A percentile compares a stretch with the other conserved stretches of the same genome.
These are phyloP conservation scores for Syzygium aromaticum DNA, from an alignment of 345 rosid genomes.

Conservation along the genomic window DNA sequence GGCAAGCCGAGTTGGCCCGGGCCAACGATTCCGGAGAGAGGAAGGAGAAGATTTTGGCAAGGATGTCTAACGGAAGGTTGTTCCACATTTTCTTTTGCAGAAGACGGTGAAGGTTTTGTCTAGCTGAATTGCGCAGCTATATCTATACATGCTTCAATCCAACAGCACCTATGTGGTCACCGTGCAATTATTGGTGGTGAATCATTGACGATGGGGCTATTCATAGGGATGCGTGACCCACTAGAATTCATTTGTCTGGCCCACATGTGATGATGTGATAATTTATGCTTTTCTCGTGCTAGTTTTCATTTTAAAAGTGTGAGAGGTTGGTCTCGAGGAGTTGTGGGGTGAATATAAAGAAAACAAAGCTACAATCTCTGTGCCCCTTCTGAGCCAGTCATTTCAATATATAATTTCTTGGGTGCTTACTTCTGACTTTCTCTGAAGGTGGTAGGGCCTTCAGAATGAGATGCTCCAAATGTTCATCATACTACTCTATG, in stretches of 20 bases:
- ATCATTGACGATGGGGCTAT: not conserved
- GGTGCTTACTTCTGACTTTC: not conserved
- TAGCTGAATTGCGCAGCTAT: not conserved
- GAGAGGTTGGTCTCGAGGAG: constrained; percentile 2
- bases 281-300: not conserved
- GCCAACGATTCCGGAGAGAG: constrained; percentile 45
- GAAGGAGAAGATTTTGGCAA: constrained; percentile 33
- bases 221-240: constrained; percentile 18
- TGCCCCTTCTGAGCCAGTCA: not conserved
- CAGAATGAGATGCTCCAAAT: not conserved
- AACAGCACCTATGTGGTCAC: not conserved
- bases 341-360: too few species aligned
- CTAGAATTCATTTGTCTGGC: not conserved
- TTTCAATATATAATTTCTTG: not conserved
- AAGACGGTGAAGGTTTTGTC: not conserved
- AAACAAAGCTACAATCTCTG: not conserved
- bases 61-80: constrained; percentile 34
- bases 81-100: constrained; percentile 32
- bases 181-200: constrained; percentile 13
- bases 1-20: constrained; percentile 30
- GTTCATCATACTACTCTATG: not conserved
- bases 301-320: not conserved
- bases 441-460: not conserved
- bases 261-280: constrained; percentile 8
- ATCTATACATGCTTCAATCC: not conserved